Percentiles rank a stretch among this genome's conserved stretches.
These are phyloP conservation scores for Ogataea minuta DNA, from an alignment of 805 yeast species.

Conservation along the genomic window DNA sequence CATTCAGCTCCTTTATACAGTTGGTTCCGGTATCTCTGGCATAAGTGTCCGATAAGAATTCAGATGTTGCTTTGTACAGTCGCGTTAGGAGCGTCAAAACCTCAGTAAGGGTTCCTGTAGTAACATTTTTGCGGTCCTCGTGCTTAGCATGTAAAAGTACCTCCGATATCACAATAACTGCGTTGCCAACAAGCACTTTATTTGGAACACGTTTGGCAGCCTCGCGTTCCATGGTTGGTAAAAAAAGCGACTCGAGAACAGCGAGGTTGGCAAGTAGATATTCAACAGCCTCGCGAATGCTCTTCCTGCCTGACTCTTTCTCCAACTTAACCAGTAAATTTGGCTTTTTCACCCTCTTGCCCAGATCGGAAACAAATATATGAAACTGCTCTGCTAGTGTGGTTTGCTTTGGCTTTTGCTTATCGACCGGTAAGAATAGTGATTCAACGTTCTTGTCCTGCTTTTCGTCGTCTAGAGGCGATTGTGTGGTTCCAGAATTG, in stretches of 20 bases:
- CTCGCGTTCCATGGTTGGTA: conserved; percentile 46
- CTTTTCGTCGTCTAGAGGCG: conserved; percentile 17
- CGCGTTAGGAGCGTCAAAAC: conserved; percentile 57
- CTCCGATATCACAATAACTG: conserved; percentile 59
- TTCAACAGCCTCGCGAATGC: conserved; percentile 3
- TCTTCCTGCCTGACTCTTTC: conserved; percentile 1
- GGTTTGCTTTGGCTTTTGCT: conserved; percentile 3
- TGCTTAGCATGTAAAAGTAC: conserved; percentile 57
- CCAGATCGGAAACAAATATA: background rate
- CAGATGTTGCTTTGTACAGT: conserved; percentile 54
- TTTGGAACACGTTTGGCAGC: conserved; percentile 60
- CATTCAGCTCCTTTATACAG: conserved; percentile 56
- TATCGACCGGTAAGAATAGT: conserved; percentile 5
- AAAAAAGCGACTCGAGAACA: conserved; percentile 36
- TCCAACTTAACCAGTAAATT: conserved; percentile 3
- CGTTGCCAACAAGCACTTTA: conserved; percentile 57
- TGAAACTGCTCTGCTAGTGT: conserved; percentile 1
- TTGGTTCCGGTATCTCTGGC: conserved; percentile 33
- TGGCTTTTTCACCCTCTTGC: conserved; percentile 6
- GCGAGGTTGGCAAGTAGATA: conserved; percentile 9
- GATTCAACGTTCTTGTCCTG: conserved; percentile 5
- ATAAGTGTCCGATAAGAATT: conserved; percentile 42
- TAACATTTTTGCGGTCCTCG: conserved; percentile 58
- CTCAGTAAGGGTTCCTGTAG: conserved; percentile 55
- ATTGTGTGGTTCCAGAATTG: conserved; percentile 23